Evolutionary conservation across 805 yeast genomes (phyloP).

Genomic region (Wickerhamiella hasegawae): DNA sequence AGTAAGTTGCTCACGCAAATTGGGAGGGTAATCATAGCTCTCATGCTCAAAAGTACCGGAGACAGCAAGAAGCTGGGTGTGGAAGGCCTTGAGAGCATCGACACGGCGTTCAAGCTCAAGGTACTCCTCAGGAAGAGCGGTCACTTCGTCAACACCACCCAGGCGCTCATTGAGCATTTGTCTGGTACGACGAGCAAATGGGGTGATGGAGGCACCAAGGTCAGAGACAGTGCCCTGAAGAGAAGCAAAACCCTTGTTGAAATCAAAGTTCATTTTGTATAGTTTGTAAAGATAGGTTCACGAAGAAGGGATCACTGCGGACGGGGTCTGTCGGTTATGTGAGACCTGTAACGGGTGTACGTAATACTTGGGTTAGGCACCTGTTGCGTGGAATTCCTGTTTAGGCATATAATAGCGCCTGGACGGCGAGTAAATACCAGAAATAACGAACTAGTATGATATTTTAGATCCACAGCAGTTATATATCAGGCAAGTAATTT

Average conservation of each 20-base stretch:
- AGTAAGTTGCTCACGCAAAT: slow-evolving; percentile 55
- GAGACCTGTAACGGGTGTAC: too few relatives aligned
- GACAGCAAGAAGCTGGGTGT: slow-evolving; percentile 38
- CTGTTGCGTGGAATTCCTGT: too few relatives aligned
- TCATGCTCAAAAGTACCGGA: slow-evolving; percentile 53
- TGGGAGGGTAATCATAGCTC: slow-evolving; percentile 71
- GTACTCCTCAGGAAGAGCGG: slow-evolving; percentile 74
- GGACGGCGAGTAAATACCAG: too few relatives aligned
- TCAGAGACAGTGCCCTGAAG: slow-evolving; percentile 22
- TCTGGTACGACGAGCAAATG: slow-evolving; percentile 67
- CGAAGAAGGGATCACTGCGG: too few relatives aligned
- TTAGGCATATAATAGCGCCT: too few relatives aligned
- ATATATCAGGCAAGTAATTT: too few relatives aligned
- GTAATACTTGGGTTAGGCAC: too few relatives aligned
- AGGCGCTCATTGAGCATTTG: slow-evolving; percentile 64
- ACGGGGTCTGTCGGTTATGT: too few relatives aligned
- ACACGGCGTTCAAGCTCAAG: slow-evolving; percentile 55
- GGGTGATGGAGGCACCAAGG: slow-evolving; percentile 34
- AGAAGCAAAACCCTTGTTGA: slow-evolving; percentile 25
- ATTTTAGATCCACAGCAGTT: too few relatives aligned
- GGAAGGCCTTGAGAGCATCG: slow-evolving; percentile 56
- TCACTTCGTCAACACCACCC: slow-evolving; percentile 68
- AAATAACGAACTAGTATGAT: too few relatives aligned
- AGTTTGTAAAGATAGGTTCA: too few relatives aligned
- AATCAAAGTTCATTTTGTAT: slow-evolving; percentile 15